A percentile compares a stretch with the other conserved stretches of the same genome.
Conservation (phyloP, 2,329 filamentous ascomycete genomes). For the Metarhizium album region DNA sequence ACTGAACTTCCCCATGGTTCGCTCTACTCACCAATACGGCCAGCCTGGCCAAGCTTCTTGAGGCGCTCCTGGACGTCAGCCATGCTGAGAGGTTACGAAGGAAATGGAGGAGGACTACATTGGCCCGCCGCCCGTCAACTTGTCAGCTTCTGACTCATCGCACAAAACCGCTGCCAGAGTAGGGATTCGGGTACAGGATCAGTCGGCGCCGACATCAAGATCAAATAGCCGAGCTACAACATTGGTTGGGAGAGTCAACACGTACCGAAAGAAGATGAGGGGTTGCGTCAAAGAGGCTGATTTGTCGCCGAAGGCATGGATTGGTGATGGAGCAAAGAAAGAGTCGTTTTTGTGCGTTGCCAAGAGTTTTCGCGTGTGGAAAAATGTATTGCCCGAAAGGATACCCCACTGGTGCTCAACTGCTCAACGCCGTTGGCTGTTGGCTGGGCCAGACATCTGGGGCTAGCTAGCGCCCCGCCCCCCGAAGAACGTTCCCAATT, state of each 20-base stretch:
- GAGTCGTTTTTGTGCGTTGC: conserved; percentile 35
- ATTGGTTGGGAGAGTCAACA: conserved; percentile 8
- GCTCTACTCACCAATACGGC: conserved; percentile 55
- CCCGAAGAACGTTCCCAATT: no score
- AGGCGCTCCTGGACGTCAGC: conserved; percentile 47
- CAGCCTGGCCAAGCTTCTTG: conserved; percentile 44
- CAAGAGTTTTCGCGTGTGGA: conserved; percentile 33
- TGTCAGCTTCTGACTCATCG: conserved; percentile 8
- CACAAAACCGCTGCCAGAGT: background rate
- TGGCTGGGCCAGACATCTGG: background rate
- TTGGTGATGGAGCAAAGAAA: conserved; percentile 25
- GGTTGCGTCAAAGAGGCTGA: conserved; percentile 22
- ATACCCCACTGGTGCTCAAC: conserved; percentile 6
- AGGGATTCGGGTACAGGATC: background rate
- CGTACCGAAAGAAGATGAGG: conserved; percentile 23
- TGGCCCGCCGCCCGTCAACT: background rate
- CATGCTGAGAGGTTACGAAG: conserved; percentile 32
- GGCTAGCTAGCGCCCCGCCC: conserved; percentile 1
- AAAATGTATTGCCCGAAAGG: conserved; percentile 25
- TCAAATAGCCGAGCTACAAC: background rate
- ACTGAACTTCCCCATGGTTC: background rate
- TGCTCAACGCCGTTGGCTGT: background rate
- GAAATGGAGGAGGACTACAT: conserved; percentile 10
- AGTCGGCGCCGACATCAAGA: background rate
- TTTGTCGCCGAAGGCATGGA: conserved; percentile 24